These are phyloP conservation scores for Phytophthora quininea DNA, from an alignment of 352 stramenopile genomes.

Conservation along the genomic window DNA sequence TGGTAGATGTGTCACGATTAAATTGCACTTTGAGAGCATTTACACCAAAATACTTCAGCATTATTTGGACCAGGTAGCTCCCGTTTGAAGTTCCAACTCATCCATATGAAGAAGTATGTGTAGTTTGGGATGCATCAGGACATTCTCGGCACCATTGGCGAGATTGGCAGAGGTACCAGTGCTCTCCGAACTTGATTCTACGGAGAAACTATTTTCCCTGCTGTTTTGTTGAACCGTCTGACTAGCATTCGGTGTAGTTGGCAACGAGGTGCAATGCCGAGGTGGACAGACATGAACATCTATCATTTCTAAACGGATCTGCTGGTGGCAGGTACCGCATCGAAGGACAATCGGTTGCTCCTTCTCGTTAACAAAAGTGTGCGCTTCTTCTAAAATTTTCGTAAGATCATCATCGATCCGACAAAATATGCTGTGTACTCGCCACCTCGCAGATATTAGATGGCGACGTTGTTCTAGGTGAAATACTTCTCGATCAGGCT, in stretches of 20 bases:
- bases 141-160: neutral
- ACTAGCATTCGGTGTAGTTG: slow-evolving; percentile 16
- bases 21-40: neutral
- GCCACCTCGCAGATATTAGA: slow-evolving; percentile 57
- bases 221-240: neutral
- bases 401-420: slow-evolving; percentile 57
- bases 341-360: slow-evolving; percentile 56
- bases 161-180: neutral
- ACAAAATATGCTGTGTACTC: slow-evolving; percentile 49
- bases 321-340: slow-evolving; percentile 64
- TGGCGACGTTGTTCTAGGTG: slow-evolving; percentile 45
- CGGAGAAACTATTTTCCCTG: slow-evolving; percentile 30
- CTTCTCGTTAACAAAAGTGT: slow-evolving; percentile 59
- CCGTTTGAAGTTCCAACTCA: slow-evolving; percentile 54
- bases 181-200: slow-evolving; percentile 18
- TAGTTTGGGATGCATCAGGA: slow-evolving; percentile 23
- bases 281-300: slow-evolving; percentile 54
- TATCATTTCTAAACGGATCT: slow-evolving; percentile 65
- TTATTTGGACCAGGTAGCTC: slow-evolving; percentile 44
- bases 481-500: slow-evolving; percentile 61
- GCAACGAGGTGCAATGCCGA: slow-evolving; percentile 20
- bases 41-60: slow-evolving; percentile 38
- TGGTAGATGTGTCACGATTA: slow-evolving; percentile 32
- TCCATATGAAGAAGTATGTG: slow-evolving; percentile 52
- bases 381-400: slow-evolving; percentile 53